Percentiles rank a stretch among this genome's conserved stretches.
Evolutionary conservation across 2,329 filamentous ascomycete genomes (phyloP).

Genomic region (Fusarium mundagurra): DNA sequence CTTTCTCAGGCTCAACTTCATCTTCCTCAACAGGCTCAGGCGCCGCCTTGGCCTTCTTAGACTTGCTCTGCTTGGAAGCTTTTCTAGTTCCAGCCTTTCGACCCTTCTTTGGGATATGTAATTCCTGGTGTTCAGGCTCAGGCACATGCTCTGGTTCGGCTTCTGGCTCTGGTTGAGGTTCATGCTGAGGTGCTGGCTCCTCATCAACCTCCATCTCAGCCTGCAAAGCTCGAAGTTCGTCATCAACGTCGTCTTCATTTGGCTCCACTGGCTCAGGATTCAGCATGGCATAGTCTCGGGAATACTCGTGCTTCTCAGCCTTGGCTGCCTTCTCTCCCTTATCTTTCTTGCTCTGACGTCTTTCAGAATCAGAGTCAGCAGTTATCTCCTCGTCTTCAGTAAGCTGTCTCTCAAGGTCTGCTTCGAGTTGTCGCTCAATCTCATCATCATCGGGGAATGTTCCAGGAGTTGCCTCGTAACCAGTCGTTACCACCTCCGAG

Average conservation of each 20-base stretch:
- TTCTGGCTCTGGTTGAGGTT: constrained; percentile 23
- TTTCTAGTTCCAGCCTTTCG: constrained; percentile 63
- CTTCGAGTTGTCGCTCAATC: constrained; percentile 72
- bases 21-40: constrained; percentile 39
- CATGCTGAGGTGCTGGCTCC: constrained; percentile 6
- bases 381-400: constrained; percentile 63
- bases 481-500: constrained; percentile 62
- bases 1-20: constrained; percentile 23
- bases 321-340: constrained; percentile 46
- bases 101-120: constrained; percentile 63
- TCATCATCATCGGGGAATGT: constrained; percentile 69
- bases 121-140: constrained; percentile 44
- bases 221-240: constrained; percentile 61
- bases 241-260: constrained; percentile 61
- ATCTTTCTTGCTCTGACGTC: constrained; percentile 46
- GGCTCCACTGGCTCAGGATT: constrained; percentile 57
- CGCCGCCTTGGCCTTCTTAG: constrained; percentile 55
- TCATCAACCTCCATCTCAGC: constrained; percentile 57
- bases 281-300: constrained; percentile 61
- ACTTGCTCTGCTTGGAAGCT: constrained; percentile 61
- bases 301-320: constrained; percentile 42
- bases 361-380: constrained; percentile 58
- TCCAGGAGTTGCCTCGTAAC: constrained; percentile 52
- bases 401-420: constrained; percentile 67
- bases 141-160: constrained; percentile 11